Evolutionary conservation across 2,329 filamentous ascomycete genomes (phyloP).

Genomic region (Dothideomycetes sp.): DNA sequence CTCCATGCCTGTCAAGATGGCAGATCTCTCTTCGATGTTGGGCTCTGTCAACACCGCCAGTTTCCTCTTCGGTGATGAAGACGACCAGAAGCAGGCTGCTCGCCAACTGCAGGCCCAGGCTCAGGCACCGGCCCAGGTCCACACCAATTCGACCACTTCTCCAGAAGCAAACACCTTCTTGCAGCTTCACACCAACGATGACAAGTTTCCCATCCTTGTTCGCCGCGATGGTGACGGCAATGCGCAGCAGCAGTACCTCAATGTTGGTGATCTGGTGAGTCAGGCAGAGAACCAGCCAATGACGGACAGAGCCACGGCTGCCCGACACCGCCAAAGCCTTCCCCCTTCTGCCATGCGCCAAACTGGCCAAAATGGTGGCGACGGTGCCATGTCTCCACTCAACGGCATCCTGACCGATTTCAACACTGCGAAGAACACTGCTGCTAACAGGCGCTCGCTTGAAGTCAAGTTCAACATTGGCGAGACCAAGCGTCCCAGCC

Average conservation of each 20-base stretch:
- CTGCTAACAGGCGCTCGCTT: slow-evolving; percentile 35
- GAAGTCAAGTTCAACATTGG: slow-evolving; percentile 31
- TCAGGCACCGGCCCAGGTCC: slow-evolving; percentile 18
- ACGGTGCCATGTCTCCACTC: slow-evolving; percentile 21
- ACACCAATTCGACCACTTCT: slow-evolving; percentile 35
- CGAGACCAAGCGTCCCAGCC: slow-evolving; percentile 34
- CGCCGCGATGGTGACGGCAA: slow-evolving; percentile 46
- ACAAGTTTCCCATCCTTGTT: slow-evolving; percentile 78
- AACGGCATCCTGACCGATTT: slow-evolving; percentile 27
- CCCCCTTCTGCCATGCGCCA: slow-evolving; percentile 23
- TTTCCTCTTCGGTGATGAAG: slow-evolving; percentile 70
- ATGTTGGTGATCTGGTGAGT: slow-evolving; percentile 64
- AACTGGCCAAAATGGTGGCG: slow-evolving; percentile 25
- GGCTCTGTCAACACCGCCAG: slow-evolving; percentile 78
- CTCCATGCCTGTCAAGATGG: slow-evolving; percentile 68
- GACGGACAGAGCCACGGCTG: slow-evolving; percentile 50
- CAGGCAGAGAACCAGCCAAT: slow-evolving; percentile 18
- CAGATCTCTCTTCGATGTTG: slow-evolving; percentile 41
- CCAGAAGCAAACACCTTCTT: slow-evolving; percentile 60
- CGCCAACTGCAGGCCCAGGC: slow-evolving; percentile 19
- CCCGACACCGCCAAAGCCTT: slow-evolving; percentile 29
- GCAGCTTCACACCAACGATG: slow-evolving; percentile 62
- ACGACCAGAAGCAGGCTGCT: slow-evolving; percentile 36
- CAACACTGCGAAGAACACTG: slow-evolving; percentile 29
- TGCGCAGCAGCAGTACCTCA: slow-evolving; percentile 65